These are phyloP conservation scores for Pseudisothecium myosuroides DNA, from an alignment of 225 moss, liverwort and hornwort species.

Conservation along the genomic window DNA sequence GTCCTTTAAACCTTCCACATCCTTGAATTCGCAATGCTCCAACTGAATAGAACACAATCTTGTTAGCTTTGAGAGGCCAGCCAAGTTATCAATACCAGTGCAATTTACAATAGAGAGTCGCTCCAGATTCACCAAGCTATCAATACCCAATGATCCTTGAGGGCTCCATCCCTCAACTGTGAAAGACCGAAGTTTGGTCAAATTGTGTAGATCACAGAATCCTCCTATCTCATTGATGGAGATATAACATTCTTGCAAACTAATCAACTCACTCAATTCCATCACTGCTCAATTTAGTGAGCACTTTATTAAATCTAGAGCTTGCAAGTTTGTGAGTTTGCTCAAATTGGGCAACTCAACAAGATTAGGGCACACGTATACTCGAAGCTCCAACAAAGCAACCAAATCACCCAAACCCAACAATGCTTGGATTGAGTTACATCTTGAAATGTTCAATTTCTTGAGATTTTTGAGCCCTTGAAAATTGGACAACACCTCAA, in stretches of 20 bases:
- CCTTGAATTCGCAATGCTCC: rapidly evolving
- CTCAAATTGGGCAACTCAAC: too few relatives aligned
- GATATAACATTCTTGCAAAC: rapidly evolving
- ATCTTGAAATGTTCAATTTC: rapidly evolving
- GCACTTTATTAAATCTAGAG: too few relatives aligned
- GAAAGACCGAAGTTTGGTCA: rapidly evolving
- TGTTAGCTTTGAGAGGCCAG: background rate
- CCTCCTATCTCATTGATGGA: too few relatives aligned
- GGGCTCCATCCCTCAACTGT: rapidly evolving
- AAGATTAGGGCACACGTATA: rapidly evolving
- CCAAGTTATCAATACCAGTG: background rate
- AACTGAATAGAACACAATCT: rapidly evolving
- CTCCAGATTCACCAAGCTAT: background rate
- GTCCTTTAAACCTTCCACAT: too few relatives aligned
- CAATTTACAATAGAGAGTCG: rapidly evolving
- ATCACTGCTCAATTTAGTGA: rapidly evolving
- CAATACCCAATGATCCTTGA: background rate
- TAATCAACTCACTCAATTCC: too few relatives aligned
- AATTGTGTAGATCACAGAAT: background rate
- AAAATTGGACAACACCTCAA: background rate
- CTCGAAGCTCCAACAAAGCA: background rate
- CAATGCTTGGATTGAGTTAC: background rate
- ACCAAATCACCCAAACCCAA: background rate
- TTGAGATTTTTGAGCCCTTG: background rate
- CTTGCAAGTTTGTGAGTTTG: too few relatives aligned